A percentile compares a stretch with the other conserved stretches of the same genome.
Evolutionary conservation across 169 alveolate genomes (phyloP).

Genomic region (Blepharisma undulans): DNA sequence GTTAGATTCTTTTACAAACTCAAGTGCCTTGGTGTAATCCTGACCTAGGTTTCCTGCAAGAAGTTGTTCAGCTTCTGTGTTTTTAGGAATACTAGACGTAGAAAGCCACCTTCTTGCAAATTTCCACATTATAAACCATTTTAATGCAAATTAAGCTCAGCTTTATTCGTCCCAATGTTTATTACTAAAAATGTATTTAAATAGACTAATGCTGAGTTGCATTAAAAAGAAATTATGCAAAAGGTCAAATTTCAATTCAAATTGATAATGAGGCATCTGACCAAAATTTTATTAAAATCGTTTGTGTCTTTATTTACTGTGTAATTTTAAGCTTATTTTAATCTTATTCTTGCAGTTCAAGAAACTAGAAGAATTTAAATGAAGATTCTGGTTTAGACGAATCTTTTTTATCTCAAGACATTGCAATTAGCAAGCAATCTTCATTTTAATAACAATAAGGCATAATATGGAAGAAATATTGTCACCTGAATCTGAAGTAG

Average conservation of each 20-base stretch:
- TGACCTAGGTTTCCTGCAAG: not conserved
- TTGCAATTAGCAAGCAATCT: not conserved
- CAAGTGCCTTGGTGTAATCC: constrained; percentile 21
- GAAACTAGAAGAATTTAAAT: too few species aligned
- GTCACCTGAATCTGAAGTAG: not conserved
- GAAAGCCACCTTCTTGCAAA: not conserved
- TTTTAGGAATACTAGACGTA: not conserved
- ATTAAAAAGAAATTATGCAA: too few species aligned
- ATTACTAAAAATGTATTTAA: too few species aligned
- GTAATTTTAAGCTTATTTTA: too few species aligned
- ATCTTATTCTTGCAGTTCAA: too few species aligned
- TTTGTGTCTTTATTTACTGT: too few species aligned
- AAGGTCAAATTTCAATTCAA: too few species aligned
- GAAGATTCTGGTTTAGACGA: too few species aligned
- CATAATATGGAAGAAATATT: not conserved
- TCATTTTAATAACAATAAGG: not conserved
- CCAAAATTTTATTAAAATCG: too few species aligned
- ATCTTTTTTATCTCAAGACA: not conserved
- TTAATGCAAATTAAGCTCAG: not conserved
- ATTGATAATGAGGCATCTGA: too few species aligned
- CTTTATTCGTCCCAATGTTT: too few species aligned
- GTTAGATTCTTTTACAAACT: not conserved
- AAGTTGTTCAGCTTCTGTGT: not conserved
- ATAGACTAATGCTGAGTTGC: too few species aligned
- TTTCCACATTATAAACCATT: not conserved